Evolutionary conservation across 1,139 yeast genomes (phyloP), one percentile per base, ranked within the genome.

Genomic region (Magnusiomyces suaveolens): DNA sequence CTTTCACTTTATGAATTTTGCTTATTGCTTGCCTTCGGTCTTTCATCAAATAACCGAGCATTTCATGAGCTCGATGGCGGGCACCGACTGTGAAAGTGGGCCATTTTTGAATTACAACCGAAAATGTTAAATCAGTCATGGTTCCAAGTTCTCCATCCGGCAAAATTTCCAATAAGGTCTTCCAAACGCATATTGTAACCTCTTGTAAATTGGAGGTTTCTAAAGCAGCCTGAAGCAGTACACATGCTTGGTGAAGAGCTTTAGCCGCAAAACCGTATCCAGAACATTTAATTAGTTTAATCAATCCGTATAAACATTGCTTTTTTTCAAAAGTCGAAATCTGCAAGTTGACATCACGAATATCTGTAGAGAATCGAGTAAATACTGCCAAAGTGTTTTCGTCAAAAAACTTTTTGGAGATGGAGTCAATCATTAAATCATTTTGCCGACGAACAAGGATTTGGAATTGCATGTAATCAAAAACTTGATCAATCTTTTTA

Each of bases 161-260:
- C 20, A 70, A 54, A 21, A 57, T 58, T 21, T 60, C 24, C 80
- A 80, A 56, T 85, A 74, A 25, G 70, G 74, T 62, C 73, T 52
- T 74, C 84, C 96, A 84, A 54, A 95, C 84, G 48, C 75, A 73
- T 53, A 92, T 71, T 0, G 94, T 82, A 41, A 78, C 77, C 21
- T 73, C 73, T 59, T 84, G 84, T 26, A 89, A 76, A 33, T 80
- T 82, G 0, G 76, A 70, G 24, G 77, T 78, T 44, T 84, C 90
- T 36, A 90, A 69, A 0, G 94, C 84, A 0, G 92, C 82, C 64
- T 89, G 97, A 21, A 94, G 71, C 62, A 95, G 86, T 0, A 95
- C 85, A 56, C 89, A 84, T 3, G 94, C 79, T 65, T 92, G 98
- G 0, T 97, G 96, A 39, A 90, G 72, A 0, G 95, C 92, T 2